These are phyloP conservation scores for Colletotrichum neosansevieriae DNA, from an alignment of 2,329 filamentous ascomycete species.

Conservation along the genomic window DNA sequence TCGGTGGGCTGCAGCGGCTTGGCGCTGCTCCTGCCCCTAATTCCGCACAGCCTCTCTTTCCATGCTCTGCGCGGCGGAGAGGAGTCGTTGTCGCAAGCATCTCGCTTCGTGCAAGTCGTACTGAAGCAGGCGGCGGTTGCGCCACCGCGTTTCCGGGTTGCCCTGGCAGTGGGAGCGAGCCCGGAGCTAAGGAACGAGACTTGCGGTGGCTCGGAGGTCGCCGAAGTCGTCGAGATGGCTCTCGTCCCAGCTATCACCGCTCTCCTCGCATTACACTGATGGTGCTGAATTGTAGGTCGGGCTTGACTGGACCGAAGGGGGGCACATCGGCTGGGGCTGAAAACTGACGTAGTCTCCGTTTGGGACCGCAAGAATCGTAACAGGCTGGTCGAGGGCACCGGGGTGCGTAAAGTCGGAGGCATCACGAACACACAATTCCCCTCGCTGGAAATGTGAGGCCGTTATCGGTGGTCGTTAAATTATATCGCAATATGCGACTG, in stretches of 20 bases:
- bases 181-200: conserved; percentile 48
- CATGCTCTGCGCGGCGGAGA: conserved; percentile 52
- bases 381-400: conserved; percentile 67
- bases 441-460: background rate
- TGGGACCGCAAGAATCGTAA: conserved; percentile 81
- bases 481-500: background rate
- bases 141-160: conserved; percentile 20
- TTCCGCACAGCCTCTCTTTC: conserved; percentile 64
- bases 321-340: conserved; percentile 53
- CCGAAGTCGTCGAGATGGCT: conserved; percentile 39
- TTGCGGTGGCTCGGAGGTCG: conserved; percentile 43
- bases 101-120: conserved; percentile 45
- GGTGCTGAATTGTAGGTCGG: conserved; percentile 18
- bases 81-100: conserved; percentile 44
- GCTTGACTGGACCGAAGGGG: conserved; percentile 10
- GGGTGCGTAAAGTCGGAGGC: conserved; percentile 50
- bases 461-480: background rate
- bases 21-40: conserved; percentile 50
- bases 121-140: conserved; percentile 44
- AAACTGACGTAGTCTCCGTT: conserved; percentile 69
- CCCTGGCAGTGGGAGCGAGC: conserved; percentile 28
- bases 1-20: conserved; percentile 67
- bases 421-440: conserved; percentile 50
- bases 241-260: conserved; percentile 42
- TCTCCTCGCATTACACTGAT: conserved; percentile 22